Evolutionary conservation across 2,329 filamentous ascomycete genomes (phyloP).

Genomic region (Exophiala bonariae): DNA sequence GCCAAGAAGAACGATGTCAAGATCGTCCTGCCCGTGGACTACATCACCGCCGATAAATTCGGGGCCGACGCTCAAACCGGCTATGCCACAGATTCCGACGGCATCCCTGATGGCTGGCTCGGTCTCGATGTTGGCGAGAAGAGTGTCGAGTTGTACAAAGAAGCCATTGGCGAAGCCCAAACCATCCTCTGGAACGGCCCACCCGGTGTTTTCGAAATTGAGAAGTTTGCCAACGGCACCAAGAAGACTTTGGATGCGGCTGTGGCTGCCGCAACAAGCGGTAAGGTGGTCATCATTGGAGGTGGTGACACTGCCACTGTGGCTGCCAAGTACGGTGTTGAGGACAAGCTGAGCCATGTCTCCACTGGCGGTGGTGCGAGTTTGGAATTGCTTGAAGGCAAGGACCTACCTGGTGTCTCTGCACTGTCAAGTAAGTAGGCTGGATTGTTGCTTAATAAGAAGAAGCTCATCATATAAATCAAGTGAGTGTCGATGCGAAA

Average conservation of each 20-base stretch:
- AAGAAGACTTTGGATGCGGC: constrained; percentile 89
- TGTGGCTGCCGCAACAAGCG: constrained; percentile 74
- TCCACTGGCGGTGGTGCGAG: constrained; percentile 95
- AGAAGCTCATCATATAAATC: constrained; percentile 7
- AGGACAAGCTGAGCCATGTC: constrained; percentile 97
- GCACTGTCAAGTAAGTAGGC: constrained; percentile 77
- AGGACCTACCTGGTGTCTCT: constrained; percentile 89
- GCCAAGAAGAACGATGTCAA: constrained; percentile 95
- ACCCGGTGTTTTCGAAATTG: constrained; percentile 95
- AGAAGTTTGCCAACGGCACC: constrained; percentile 88
- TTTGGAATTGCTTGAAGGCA: constrained; percentile 95
- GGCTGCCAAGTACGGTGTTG: constrained; percentile 92
- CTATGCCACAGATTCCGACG: constrained; percentile 78
- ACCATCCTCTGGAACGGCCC: constrained; percentile 99
- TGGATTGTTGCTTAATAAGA: constrained; percentile 4
- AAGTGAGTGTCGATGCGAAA: constrained; percentile 16
- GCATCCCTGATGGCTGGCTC: constrained; percentile 97
- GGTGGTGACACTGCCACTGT: constrained; percentile 98
- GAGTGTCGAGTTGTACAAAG: constrained; percentile 84
- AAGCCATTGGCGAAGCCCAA: constrained; percentile 82
- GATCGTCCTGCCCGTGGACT: constrained; percentile 91
- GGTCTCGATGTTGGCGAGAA: constrained; percentile 92
- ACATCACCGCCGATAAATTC: constrained; percentile 95
- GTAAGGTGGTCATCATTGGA: constrained; percentile 97
- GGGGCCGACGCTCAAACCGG: constrained; percentile 77